phyloP scores from a whole-genome alignment of 78 protist species.

The Dictyostelium firmibasis region DNA sequence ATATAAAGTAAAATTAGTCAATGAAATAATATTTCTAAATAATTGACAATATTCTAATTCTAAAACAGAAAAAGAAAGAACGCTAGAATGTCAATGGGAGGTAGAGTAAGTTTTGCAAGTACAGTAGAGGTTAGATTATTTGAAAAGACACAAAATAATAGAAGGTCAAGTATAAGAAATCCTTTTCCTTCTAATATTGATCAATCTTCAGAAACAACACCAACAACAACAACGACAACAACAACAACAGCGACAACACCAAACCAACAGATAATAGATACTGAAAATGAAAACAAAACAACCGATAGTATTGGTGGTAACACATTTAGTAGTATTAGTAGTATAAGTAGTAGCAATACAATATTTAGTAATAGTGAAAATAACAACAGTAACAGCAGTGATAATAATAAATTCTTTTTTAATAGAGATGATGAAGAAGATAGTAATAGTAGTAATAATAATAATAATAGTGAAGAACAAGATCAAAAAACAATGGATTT shows the following conservation, averaged over 20 bases:
- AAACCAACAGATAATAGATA: background rate
- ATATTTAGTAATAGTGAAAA: background rate
- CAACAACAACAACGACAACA: background rate
- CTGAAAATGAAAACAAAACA: background rate
- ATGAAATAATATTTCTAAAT: background rate
- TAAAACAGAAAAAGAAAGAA: slow-evolving; percentile 38
- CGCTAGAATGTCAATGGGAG: slow-evolving; percentile 28
- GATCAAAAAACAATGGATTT: slow-evolving; percentile 66
- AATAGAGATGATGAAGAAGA: background rate
- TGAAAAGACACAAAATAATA: slow-evolving; percentile 32
- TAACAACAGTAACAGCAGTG: background rate
- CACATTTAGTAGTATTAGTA: background rate
- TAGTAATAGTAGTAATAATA: background rate
- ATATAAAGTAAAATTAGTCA: background rate
- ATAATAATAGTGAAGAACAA: background rate
- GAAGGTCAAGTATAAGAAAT: background rate
- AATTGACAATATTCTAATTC: no score
- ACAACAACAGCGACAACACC: background rate
- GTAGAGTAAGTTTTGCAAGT: slow-evolving; percentile 71
- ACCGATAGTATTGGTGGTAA: background rate
- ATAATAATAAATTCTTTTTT: background rate
- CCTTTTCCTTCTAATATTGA: background rate
- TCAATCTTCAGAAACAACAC: background rate
- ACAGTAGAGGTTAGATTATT: slow-evolving; percentile 63
- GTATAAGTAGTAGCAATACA: background rate